These are phyloP conservation scores for Dictyophora rubrovolvata DNA, from an alignment of 768 basidiomycete species.

Conservation along the genomic window DNA sequence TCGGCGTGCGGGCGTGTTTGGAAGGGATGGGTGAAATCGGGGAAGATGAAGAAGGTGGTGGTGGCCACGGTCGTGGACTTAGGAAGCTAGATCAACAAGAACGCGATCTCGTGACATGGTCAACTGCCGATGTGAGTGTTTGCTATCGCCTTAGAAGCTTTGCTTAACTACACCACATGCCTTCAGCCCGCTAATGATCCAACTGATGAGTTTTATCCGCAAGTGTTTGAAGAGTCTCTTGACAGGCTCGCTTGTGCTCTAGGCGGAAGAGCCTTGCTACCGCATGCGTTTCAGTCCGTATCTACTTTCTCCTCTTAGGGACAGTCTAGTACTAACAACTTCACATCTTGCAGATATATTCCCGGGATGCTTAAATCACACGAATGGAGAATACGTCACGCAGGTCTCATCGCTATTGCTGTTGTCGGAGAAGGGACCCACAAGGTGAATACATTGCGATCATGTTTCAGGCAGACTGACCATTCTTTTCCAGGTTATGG, in stretches of 20 bases:
- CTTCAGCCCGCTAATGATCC: slow-evolving; percentile 52
- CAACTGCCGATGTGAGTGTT: slow-evolving; percentile 61
- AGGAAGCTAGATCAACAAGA: slow-evolving; percentile 14
- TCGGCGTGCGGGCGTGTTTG: slow-evolving; percentile 63
- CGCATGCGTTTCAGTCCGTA: slow-evolving; percentile 51
- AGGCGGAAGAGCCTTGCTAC: slow-evolving; percentile 66
- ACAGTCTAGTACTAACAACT: neutral
- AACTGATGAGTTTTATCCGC: slow-evolving; percentile 52
- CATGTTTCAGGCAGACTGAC: neutral
- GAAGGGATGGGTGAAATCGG: slow-evolving; percentile 77
- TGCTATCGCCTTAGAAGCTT: neutral
- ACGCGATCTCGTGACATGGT: slow-evolving; percentile 42
- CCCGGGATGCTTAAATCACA: slow-evolving; percentile 72
- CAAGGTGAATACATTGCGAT: slow-evolving; percentile 31
- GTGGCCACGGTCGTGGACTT: slow-evolving; percentile 13
- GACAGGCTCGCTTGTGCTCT: slow-evolving; percentile 76
- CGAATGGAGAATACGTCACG: slow-evolving; percentile 81
- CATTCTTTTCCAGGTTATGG: slow-evolving; percentile 49
- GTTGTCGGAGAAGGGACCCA: slow-evolving; percentile 78
- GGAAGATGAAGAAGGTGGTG: slow-evolving; percentile 36
- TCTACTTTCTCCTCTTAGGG: neutral
- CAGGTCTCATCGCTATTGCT: slow-evolving; percentile 80
- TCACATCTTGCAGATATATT: slow-evolving; percentile 33
- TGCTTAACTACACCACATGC: neutral
- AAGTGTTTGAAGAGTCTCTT: slow-evolving; percentile 72